Conservation (phyloP, 202 grass and related monocot species). For the Bolboschoenoplectus hybrid region DNA sequence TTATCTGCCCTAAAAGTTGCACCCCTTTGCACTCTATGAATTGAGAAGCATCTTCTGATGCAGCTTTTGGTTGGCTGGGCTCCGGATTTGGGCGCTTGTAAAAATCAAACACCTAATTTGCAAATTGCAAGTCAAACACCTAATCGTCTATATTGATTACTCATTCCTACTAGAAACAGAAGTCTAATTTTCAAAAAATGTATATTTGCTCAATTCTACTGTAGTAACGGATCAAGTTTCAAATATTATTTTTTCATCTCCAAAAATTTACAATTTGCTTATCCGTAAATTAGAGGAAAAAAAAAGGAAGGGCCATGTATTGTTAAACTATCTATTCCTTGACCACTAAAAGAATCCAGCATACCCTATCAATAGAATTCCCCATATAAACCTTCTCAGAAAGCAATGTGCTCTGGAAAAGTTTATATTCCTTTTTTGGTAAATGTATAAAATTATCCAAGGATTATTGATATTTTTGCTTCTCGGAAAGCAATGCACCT, state of each 20-base stretch:
- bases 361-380: not conserved
- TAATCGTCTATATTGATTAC: not conserved
- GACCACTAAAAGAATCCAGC: not conserved
- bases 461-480: not conserved
- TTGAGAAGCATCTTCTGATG: conserved; percentile 60
- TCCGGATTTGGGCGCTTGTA: conserved; percentile 92
- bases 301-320: not conserved
- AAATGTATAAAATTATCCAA: conserved; percentile 20
- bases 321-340: not conserved
- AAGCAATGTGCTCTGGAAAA: not conserved
- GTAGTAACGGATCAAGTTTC: not conserved
- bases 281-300: not conserved
- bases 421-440: not conserved
- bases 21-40: conserved; percentile 79
- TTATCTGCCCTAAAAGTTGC: conserved; percentile 97
- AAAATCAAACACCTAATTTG: conserved; percentile 94
- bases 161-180: conserved; percentile 14
- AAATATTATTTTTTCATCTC: not conserved
- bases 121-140: conserved; percentile 25
- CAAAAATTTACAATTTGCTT: not conserved
- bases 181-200: not conserved
- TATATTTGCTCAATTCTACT: conserved; percentile 8
- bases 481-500: too few relatives aligned
- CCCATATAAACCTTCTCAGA: conserved; percentile 9
- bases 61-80: conserved; percentile 68